Base-by-base conservation (phyloP, 2,329 filamentous ascomycete genomes). In the Metarhizium brunneum region DNA sequence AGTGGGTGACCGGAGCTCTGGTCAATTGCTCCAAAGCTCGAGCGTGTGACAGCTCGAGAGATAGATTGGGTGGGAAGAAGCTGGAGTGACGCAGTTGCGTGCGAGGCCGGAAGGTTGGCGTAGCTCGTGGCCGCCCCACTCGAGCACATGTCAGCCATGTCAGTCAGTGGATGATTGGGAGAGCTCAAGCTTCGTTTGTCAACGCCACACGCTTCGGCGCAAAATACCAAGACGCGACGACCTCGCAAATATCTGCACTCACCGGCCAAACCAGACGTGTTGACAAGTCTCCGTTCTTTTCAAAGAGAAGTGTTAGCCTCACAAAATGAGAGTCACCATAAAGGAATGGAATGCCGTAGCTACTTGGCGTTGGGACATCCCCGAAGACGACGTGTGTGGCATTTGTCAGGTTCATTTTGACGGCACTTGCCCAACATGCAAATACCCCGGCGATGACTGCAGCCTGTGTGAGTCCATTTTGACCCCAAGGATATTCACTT, bases 391-490 rank as follows among this genome's bases (percentile, higher is more conserved):
- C 69, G 92, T 97, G 60, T 99, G 94, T 65, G 94, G 94, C 65
- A 99, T 99, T 74, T 99, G 94, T 73, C 92, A 95, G 69, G 92
- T 95, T 59, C 89, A 96, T 66, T 99, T 97, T 69, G 94, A 99
- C 70, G 92, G 92, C 57, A 97, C 94, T 30, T 99, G 94, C 76
- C 92, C 94, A 50, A 95, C 91, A 55, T 99, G 94, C 84, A 96
- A 95, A 79, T 97, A 91, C 68, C 94, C 94, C 14, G 94, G 94
- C 56, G 94, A 99, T 66, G 92, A 96, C 68, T 99, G 94, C 73
- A 88, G 88, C 57, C 79, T 99, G 57, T 79, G 92, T 96, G 75
- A 71, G 86, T 36, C n/a, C n/a, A 11, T 16, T 4, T 16, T 18
- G 4, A n/a, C 50, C 49, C 38, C 29, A 32, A 36, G 6, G 38